Conservation (phyloP, 2,329 filamentous ascomycete genomes). For the Aspergillus clavatus region DNA sequence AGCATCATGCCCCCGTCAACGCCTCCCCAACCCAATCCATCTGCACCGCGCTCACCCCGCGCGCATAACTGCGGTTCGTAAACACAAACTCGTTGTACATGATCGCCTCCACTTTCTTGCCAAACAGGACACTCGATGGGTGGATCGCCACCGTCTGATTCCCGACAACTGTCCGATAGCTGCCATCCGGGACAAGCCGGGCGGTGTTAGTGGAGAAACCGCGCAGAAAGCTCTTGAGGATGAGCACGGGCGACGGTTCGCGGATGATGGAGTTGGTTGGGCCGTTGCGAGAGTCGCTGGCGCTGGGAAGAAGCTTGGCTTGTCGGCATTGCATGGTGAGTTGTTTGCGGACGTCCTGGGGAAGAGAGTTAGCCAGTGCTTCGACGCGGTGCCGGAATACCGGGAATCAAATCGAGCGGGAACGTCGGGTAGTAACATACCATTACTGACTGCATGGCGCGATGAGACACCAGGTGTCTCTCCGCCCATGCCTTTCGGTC, state of each 20-base stretch:
- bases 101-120: conserved; percentile 57
- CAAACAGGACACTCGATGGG: conserved; percentile 56
- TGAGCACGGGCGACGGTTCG: conserved; percentile 43
- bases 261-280: conserved; percentile 12
- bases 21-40: conserved; percentile 58
- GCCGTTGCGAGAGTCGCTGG: conserved; percentile 14
- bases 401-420: too few species aligned
- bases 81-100: conserved; percentile 64
- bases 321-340: conserved; percentile 52
- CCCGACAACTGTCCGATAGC: conserved; percentile 57
- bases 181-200: conserved; percentile 55
- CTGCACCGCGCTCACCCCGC: conserved; percentile 58
- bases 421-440: conserved; percentile 21
- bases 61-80: conserved; percentile 59
- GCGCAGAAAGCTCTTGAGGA: conserved; percentile 54
- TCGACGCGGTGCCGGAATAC: too few species aligned
- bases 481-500: conserved; percentile 59
- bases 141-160: conserved; percentile 61
- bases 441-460: conserved; percentile 63
- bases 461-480: conserved; percentile 55
- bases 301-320: conserved; percentile 39
- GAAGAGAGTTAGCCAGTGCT: conserved; percentile 2
- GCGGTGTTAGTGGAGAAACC: conserved; percentile 60
- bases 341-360: conserved; percentile 57
- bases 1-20: conserved; percentile 20